Conservation (phyloP, 345 rosid genomes). For the Triadica sebifera region DNA sequence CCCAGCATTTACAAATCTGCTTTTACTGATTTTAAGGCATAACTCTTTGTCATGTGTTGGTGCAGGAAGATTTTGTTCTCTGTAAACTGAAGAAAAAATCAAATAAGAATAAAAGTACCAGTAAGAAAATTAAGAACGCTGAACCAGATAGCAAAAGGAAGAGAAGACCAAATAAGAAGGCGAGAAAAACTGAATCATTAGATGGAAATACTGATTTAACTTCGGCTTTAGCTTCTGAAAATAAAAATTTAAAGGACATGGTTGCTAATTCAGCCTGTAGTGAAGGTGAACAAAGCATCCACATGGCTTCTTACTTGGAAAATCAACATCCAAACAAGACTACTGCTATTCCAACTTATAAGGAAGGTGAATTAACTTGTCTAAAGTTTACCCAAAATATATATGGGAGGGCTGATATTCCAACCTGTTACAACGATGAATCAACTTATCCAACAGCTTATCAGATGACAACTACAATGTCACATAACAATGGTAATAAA, state of each 20-base stretch:
- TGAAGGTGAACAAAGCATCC: neutral
- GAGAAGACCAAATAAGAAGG: slow-evolving; percentile 15
- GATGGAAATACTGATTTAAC: neutral
- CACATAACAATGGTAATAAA: neutral
- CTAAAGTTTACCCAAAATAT: neutral
- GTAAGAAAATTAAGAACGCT: neutral
- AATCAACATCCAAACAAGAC: neutral
- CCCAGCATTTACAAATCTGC: neutral
- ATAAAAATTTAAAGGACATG: neutral
- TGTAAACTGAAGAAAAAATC: slow-evolving; percentile 30
- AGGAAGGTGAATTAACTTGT: neutral
- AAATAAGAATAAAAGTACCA: neutral
- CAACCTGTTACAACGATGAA: neutral
- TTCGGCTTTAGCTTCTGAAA: neutral
- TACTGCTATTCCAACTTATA: neutral
- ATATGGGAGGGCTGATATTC: neutral
- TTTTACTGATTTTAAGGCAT: neutral
- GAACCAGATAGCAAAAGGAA: slow-evolving; percentile 20
- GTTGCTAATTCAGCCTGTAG: neutral
- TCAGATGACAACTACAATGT: neutral
- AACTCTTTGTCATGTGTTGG: neutral
- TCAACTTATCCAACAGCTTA: neutral
- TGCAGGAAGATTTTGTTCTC: slow-evolving; percentile 26
- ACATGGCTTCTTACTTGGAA: neutral
- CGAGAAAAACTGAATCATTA: neutral